A percentile compares a stretch with the other conserved stretches of the same genome.
Evolutionary conservation across 1,139 yeast species (phyloP).

Genomic region (Suhomyces yuchorum): DNA sequence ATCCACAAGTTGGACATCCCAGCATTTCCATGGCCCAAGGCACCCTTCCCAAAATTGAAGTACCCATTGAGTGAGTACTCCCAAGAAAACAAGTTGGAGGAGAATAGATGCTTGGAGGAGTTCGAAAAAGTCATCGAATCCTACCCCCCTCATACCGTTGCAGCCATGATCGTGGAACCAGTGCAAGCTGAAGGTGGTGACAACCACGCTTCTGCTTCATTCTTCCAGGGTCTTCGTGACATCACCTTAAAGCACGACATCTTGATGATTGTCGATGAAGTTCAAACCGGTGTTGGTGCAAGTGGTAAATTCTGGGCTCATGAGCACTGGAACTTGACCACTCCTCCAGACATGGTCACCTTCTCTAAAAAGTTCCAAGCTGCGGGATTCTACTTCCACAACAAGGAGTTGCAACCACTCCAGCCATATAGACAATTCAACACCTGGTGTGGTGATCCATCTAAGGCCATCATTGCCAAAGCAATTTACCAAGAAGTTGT

Average conservation of each 20-base stretch:
- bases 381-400: slow-evolving; percentile 74
- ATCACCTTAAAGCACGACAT: slow-evolving; percentile 59
- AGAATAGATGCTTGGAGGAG: slow-evolving; percentile 56
- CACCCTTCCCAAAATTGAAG: slow-evolving; percentile 67
- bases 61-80: slow-evolving; percentile 62
- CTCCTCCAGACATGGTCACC: slow-evolving; percentile 72
- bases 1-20: slow-evolving; percentile 76
- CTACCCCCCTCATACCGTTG: slow-evolving; percentile 52
- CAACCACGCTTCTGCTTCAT: slow-evolving; percentile 61
- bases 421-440: slow-evolving; percentile 74
- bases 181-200: slow-evolving; percentile 81
- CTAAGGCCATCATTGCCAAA: slow-evolving; percentile 63
- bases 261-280: slow-evolving; percentile 69
- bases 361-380: slow-evolving; percentile 79
- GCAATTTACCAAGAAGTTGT: slow-evolving; percentile 62
- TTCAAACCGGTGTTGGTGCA: slow-evolving; percentile 77
- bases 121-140: slow-evolving; percentile 56
- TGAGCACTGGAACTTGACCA: slow-evolving; percentile 64
- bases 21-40: slow-evolving; percentile 76
- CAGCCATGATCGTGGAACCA: slow-evolving; percentile 73
- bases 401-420: slow-evolving; percentile 61
- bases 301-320: slow-evolving; percentile 76
- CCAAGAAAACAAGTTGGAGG: slow-evolving; percentile 59
- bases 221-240: slow-evolving; percentile 68
- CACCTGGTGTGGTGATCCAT: slow-evolving; percentile 86